Evolutionary conservation across 176 grass and related monocot species (phyloP).

Genomic region (Eleusine indica): DNA sequence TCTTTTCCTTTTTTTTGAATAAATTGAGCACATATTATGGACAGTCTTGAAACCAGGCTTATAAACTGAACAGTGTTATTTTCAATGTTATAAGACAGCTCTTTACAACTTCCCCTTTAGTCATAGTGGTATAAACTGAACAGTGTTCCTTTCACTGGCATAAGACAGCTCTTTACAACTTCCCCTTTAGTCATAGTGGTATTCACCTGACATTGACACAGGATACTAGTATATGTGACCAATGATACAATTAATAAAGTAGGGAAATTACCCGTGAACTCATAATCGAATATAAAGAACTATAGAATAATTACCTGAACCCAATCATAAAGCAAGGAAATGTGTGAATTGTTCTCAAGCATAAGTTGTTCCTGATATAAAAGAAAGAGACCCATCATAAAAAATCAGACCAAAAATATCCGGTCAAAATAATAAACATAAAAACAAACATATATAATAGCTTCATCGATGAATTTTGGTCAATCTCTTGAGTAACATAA

Average conservation of each 20-base stretch:
- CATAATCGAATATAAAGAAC: constrained; percentile 24
- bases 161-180: constrained; percentile 3
- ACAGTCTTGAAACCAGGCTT: constrained; percentile 8
- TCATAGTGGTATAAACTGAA: neutral
- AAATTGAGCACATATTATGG: no score
- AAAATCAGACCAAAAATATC: neutral
- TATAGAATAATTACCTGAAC: constrained; percentile 51
- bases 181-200: neutral
- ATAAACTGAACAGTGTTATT: neutral
- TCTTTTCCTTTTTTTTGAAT: no score
- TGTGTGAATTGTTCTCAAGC: constrained; percentile 35
- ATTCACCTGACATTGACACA: neutral
- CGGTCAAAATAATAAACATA: constrained; percentile 30
- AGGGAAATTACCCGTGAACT: neutral
- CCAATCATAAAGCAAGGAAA: constrained; percentile 63
- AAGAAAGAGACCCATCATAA: constrained; percentile 15
- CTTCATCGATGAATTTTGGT: no score
- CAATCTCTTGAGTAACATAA: no score
- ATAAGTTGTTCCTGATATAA: constrained; percentile 43
- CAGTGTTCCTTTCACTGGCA: neutral
- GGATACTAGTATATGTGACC: neutral
- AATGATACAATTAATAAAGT: neutral
- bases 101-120: neutral
- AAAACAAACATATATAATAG: constrained; percentile 26
- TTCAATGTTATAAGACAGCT: neutral